These are phyloP conservation scores for Venustampulla echinocandica DNA, from an alignment of 495 filamentous ascomycete genomes.

Conservation along the genomic window DNA sequence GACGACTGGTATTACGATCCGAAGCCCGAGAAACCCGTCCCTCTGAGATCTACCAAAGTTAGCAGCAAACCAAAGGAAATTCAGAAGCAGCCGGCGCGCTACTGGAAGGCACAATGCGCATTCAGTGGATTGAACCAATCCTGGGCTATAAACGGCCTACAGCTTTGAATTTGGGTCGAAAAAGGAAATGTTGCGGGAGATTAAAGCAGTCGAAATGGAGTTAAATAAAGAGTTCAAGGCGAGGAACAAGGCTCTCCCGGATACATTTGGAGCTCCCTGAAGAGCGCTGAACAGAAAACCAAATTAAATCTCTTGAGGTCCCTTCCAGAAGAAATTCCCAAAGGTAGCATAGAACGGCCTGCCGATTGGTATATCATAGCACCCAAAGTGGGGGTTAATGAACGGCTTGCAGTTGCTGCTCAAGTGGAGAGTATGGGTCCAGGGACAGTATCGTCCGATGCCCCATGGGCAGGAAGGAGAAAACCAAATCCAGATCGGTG, in stretches of 20 bases:
- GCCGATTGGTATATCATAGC: constrained; percentile 9
- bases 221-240: constrained; percentile 5
- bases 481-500: constrained; percentile 6
- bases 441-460: constrained; percentile 5
- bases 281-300: constrained; percentile 4
- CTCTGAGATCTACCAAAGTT: constrained; percentile 4
- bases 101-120: constrained; percentile 14
- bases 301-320: constrained; percentile 1
- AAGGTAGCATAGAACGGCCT: constrained; percentile 1
- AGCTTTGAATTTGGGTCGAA: constrained; percentile 3
- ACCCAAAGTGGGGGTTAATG: constrained; percentile 1
- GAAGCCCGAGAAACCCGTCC: constrained; percentile 1
- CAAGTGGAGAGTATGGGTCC: constrained; percentile 1
- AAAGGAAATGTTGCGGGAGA: constrained; percentile 7
- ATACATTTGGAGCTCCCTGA: constrained; percentile 1
- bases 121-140: constrained; percentile 10
- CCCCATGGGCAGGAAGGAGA: constrained; percentile 6
- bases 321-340: constrained; percentile 5
- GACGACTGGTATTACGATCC: constrained; percentile 7
- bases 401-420: not conserved
- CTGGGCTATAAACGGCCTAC: constrained; percentile 5
- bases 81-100: constrained; percentile 3
- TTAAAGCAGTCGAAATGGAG: constrained; percentile 6
- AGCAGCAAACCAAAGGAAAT: not conserved
- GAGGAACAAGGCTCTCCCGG: not conserved